These are phyloP conservation scores for Arthrobotrys musiformis DNA, from an alignment of 2,329 filamentous ascomycete species.

Conservation along the genomic window DNA sequence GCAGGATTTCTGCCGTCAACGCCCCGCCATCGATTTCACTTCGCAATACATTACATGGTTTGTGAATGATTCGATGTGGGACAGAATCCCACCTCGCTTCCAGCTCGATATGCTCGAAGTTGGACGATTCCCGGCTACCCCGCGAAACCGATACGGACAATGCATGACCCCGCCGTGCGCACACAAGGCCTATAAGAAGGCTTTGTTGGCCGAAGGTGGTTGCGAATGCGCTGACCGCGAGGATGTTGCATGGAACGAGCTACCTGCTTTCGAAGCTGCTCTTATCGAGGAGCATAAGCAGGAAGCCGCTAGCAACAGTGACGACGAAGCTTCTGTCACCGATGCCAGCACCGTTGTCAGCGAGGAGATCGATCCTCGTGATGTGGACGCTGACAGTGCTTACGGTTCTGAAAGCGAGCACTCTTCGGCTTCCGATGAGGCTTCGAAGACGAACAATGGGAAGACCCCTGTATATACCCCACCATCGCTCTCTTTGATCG, in stretches of 20 bases:
- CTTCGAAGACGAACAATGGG: constrained; percentile 18
- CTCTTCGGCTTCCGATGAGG: constrained; percentile 13
- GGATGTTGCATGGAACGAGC: constrained; percentile 46
- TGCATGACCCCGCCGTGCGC: constrained; percentile 31
- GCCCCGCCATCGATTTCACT: constrained; percentile 44
- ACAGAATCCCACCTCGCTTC: constrained; percentile 50
- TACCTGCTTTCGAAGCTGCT: constrained; percentile 45
- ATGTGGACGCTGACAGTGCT: constrained; percentile 46
- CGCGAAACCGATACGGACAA: constrained; percentile 53
- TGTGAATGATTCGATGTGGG: constrained; percentile 53
- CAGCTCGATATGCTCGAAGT: constrained; percentile 54
- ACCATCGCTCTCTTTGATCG: constrained; percentile 38
- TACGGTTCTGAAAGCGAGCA: constrained; percentile 53
- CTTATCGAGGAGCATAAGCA: constrained; percentile 48
- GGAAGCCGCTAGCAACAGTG: constrained; percentile 35
- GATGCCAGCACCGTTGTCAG: constrained; percentile 46
- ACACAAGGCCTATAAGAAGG: constrained; percentile 31
- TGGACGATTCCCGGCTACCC: constrained; percentile 51
- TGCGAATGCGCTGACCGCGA: constrained; percentile 55
- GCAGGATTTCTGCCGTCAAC: constrained; percentile 46
- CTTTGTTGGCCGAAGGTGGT: constrained; percentile 50
- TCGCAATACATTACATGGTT: constrained; percentile 48
- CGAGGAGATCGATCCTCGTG: constrained; percentile 51
- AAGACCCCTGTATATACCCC: constrained; percentile 28
- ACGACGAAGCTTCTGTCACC: constrained; percentile 50